Evolutionary conservation across 345 rosid genomes (phyloP).

Genomic region (Rhodomyrtus tomentosa): DNA sequence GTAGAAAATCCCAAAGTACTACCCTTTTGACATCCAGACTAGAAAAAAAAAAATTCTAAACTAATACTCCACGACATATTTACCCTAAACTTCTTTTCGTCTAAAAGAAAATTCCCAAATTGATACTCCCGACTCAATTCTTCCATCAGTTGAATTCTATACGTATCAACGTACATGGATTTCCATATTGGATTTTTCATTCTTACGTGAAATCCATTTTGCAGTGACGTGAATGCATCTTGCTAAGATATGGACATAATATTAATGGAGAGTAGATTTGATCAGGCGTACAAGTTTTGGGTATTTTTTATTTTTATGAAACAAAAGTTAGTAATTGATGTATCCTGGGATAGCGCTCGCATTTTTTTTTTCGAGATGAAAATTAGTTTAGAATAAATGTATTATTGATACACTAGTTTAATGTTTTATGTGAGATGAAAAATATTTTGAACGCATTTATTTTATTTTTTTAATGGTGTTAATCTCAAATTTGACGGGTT

Average conservation of each 20-base stretch:
- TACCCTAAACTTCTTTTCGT: background rate
- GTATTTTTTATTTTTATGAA: background rate
- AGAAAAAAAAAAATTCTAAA: background rate
- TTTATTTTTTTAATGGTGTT: background rate
- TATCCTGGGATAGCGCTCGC: background rate
- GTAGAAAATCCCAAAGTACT: background rate
- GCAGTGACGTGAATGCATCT: background rate
- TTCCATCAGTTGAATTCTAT: background rate
- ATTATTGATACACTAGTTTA: background rate
- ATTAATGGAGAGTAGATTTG: background rate
- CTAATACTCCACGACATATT: background rate
- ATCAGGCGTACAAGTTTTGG: rapidly evolving
- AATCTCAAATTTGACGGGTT: background rate
- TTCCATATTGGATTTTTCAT: background rate
- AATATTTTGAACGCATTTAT: too few species aligned
- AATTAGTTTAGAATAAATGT: rapidly evolving
- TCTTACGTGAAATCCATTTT: background rate
- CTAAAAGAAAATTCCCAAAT: background rate
- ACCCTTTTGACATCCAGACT: background rate
- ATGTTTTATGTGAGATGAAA: background rate
- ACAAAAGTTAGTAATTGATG: background rate
- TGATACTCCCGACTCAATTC: background rate
- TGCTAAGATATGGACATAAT: background rate
- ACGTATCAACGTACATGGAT: background rate
- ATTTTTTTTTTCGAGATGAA: background rate